Conservation (phyloP, 148 eudicot genomes). For the Salicornia ramosissima region DNA sequence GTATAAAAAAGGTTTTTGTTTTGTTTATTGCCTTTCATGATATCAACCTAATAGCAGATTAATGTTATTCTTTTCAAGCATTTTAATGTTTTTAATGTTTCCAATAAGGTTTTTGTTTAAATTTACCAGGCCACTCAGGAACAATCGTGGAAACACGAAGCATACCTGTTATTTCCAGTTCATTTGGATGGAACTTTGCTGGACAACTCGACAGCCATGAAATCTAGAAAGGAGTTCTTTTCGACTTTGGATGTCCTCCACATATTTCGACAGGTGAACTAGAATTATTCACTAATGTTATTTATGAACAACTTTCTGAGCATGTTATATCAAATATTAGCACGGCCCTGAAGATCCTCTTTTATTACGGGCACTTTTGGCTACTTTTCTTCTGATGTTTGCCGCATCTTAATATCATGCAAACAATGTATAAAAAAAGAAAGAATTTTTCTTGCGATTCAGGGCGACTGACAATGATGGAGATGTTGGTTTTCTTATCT, state of each 20-base stretch:
- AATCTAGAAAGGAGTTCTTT: slow-evolving; percentile 77
- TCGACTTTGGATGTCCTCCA: slow-evolving; percentile 77
- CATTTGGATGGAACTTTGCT: slow-evolving; percentile 80
- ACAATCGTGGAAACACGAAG: slow-evolving; percentile 85
- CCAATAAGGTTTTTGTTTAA: slow-evolving; percentile 6
- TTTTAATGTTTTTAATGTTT: neutral
- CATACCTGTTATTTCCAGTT: slow-evolving; percentile 85
- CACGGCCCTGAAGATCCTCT: neutral
- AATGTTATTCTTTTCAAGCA: neutral
- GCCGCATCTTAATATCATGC: neutral
- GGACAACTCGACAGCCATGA: slow-evolving; percentile 63
- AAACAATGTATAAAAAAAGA: neutral
- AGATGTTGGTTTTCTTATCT: neutral
- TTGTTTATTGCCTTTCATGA: neutral
- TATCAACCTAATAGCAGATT: neutral
- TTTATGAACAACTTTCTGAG: neutral
- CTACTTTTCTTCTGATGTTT: neutral
- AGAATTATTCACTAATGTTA: neutral
- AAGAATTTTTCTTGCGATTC: neutral
- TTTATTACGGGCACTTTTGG: neutral
- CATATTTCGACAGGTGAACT: slow-evolving; percentile 77
- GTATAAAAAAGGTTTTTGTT: neutral
- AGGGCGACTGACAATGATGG: neutral
- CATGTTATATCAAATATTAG: neutral
- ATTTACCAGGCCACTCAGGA: slow-evolving; percentile 59